A percentile compares a stretch with the other conserved stretches of the same genome.
phyloP scores from a whole-genome alignment of 2,329 filamentous ascomycete genomes.

The Colletotrichum tropicale region DNA sequence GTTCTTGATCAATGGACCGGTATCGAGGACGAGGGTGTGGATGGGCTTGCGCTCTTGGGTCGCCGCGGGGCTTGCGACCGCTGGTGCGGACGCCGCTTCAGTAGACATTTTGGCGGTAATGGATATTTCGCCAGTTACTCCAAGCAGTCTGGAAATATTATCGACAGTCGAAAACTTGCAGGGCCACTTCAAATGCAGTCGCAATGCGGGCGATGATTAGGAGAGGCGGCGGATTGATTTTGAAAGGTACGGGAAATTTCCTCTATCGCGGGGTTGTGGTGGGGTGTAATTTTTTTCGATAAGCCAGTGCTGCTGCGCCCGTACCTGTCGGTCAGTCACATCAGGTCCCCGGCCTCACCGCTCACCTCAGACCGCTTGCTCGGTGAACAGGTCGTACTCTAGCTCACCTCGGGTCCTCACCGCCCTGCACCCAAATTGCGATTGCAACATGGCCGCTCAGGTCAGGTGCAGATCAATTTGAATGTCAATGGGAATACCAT shows the following conservation, averaged over 20 bases:
- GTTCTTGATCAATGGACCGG: conserved; percentile 93
- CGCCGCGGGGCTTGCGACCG: conserved; percentile 7
- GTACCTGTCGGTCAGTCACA: not conserved
- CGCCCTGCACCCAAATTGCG: not conserved
- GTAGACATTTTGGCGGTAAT: not conserved
- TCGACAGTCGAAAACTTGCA: not conserved
- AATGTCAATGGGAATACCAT: not conserved
- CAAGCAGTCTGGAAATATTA: not conserved
- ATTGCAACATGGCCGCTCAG: not conserved
- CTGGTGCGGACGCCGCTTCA: not conserved
- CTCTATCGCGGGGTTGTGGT: conserved; percentile 22
- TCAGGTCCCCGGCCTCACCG: not conserved
- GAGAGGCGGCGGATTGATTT: conserved; percentile 11
- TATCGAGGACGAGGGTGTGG: conserved; percentile 85
- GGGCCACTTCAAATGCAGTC: not conserved
- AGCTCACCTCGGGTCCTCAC: not conserved
- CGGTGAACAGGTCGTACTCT: not conserved
- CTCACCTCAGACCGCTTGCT: not conserved
- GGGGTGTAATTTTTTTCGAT: conserved; percentile 11
- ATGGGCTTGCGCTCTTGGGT: conserved; percentile 62
- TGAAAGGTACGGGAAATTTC: conserved; percentile 17
- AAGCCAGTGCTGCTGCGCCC: not conserved
- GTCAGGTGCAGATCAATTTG: not conserved
- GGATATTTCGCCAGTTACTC: not conserved
- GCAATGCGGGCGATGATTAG: not conserved